A percentile compares a stretch with the other conserved stretches of the same genome.
Conservation (phyloP, 2,329 filamentous ascomycete species). For the Sordariomycetes sp. region DNA sequence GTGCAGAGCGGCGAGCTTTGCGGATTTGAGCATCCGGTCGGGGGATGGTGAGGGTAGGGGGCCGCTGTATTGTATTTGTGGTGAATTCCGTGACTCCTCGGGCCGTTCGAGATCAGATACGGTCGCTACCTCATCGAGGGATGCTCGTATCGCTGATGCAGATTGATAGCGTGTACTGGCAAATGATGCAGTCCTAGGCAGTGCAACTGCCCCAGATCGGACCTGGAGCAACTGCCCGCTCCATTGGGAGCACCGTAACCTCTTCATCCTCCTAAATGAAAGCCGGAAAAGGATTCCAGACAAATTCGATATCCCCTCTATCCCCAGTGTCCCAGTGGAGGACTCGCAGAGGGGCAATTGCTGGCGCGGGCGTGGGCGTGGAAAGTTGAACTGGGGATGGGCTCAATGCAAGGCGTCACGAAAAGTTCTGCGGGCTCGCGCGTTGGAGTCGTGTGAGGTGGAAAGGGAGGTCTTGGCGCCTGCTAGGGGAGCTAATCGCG, state of each 20-base stretch:
- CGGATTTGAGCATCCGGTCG: conserved; percentile 58
- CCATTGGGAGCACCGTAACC: conserved; percentile 31
- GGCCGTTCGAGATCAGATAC: conserved; percentile 7
- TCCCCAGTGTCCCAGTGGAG: neutral
- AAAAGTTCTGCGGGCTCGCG: conserved; percentile 24
- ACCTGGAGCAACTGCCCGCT: conserved; percentile 29
- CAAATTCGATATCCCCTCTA: neutral
- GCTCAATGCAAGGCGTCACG: conserved; percentile 2
- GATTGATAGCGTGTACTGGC: too few species aligned
- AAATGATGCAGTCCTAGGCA: too few species aligned
- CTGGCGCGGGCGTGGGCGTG: neutral
- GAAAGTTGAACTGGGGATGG: neutral
- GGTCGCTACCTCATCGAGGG: conserved; percentile 10
- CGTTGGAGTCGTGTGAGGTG: conserved; percentile 22
- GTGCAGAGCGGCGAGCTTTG: conserved; percentile 88
- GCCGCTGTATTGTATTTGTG: conserved; percentile 10
- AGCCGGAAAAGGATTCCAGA: too few species aligned
- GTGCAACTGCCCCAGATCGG: conserved; percentile 13
- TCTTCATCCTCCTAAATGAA: too few species aligned
- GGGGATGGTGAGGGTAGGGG: conserved; percentile 63
- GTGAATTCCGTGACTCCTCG: too few species aligned
- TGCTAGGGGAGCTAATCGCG: neutral
- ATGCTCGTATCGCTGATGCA: neutral
- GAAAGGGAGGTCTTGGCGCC: neutral
- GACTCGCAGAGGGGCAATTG: neutral